phyloP scores from a whole-genome alignment of 148 eudicot genomes.

The Nyssa sinensis region DNA sequence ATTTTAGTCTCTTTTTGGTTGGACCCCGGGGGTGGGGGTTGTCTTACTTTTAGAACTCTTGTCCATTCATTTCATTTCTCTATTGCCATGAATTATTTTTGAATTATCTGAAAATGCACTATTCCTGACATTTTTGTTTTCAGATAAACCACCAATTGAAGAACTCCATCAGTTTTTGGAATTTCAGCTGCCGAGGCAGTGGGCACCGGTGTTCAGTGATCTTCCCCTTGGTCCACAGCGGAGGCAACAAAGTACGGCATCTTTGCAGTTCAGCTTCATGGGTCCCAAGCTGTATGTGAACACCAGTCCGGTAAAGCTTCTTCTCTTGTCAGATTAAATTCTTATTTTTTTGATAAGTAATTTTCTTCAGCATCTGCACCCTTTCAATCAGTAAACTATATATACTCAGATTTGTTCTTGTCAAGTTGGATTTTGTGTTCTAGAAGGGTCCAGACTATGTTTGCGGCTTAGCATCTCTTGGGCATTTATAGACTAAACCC shows the following conservation, averaged over 20 bases:
- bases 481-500: neutral
- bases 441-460: neutral
- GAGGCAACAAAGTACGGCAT: constrained; percentile 65
- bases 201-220: constrained; percentile 98
- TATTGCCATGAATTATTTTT: too few relatives aligned
- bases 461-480: neutral
- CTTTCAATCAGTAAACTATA: neutral
- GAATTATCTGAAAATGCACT: too few relatives aligned
- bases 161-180: constrained; percentile 98
- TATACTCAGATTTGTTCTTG: neutral
- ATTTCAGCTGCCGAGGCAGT: constrained; percentile 95
- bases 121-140: constrained; percentile 17
- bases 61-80: too few relatives aligned
- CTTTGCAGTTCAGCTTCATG: constrained; percentile 94
- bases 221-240: constrained; percentile 98
- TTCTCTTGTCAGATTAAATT: constrained; percentile 8
- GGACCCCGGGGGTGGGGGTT: neutral
- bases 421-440: neutral
- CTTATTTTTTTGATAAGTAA: too few relatives aligned
- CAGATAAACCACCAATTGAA: constrained; percentile 97
- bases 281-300: constrained; percentile 95
- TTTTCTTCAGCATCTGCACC: neutral
- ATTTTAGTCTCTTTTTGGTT: neutral
- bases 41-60: too few relatives aligned
- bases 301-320: constrained; percentile 56